Conservation (phyloP, 1,284 basidiomycete species). For the Coniophora puteana region DNA sequence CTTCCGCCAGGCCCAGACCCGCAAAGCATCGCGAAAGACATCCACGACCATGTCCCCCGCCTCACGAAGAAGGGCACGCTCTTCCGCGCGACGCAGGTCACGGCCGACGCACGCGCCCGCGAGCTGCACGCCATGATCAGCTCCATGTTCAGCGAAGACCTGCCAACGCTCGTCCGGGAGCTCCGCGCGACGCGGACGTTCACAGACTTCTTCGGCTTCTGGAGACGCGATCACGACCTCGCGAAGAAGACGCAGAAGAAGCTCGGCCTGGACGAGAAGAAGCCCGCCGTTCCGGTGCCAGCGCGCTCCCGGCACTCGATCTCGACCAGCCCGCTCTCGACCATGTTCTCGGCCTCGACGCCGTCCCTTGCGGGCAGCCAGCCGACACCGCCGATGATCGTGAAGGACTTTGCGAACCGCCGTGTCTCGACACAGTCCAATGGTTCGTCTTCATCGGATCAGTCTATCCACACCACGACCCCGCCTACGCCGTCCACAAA, state of each 20-base stretch:
- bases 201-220: slow-evolving; percentile 74
- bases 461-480: slow-evolving; percentile 5
- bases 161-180: slow-evolving; percentile 63
- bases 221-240: slow-evolving; percentile 66
- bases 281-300: no score
- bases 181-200: slow-evolving; percentile 54
- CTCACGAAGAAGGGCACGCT: slow-evolving; percentile 68
- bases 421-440: slow-evolving; percentile 14
- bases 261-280: slow-evolving; percentile 7
- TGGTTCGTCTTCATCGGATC: slow-evolving; percentile 22
- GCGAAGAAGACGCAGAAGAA: slow-evolving; percentile 33
- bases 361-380: slow-evolving; percentile 27
- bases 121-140: slow-evolving; percentile 59
- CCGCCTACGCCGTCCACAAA: slow-evolving; percentile 1
- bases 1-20: slow-evolving; percentile 81
- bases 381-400: neutral
- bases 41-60: slow-evolving; percentile 61
- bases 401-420: neutral
- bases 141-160: slow-evolving; percentile 52
- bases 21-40: slow-evolving; percentile 58
- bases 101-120: slow-evolving; percentile 53
- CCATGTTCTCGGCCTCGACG: slow-evolving; percentile 48
- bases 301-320: slow-evolving; percentile 30
- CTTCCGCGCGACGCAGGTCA: slow-evolving; percentile 67
- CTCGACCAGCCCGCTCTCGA: slow-evolving; percentile 46